Evolutionary conservation across 768 basidiomycete genomes (phyloP), one percentile per base, ranked within the genome.

Genomic region (Mycena pura): DNA sequence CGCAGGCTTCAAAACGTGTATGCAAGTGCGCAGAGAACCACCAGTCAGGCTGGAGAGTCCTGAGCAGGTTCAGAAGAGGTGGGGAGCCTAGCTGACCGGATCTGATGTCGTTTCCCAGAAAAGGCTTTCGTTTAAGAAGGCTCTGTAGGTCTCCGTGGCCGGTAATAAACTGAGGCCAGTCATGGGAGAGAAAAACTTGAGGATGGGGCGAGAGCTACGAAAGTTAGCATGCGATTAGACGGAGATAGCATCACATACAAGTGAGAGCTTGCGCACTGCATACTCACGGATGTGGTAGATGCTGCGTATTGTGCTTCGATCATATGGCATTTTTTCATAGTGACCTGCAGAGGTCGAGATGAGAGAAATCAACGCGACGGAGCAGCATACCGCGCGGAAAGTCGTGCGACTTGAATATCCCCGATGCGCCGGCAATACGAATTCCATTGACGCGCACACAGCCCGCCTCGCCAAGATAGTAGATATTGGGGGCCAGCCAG

Each of bases 401-500:
- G 72, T 97, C 89, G 45, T 88, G 81, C 0, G 72, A 71, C 67
- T 96, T 96, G 81, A 89, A 99, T 52, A 99, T 99, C 15, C 97
- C 96, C 9, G 95, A 96, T 7, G 91, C 88, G 6, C 97, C 97
- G n/a, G 91, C 88, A 40, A 99, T 93, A 8, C 93, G 84, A 24
- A 98, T 60, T 0, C 95, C 96, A 68, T 96, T 91, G 34, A 96
- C 87, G 40, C 89, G 85, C 1, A 99, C 83, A 52, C 92, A 92
- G 0, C 96, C 96, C 3, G 95, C 94, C 69, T 90, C 86, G 0
- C 97, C 97, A 4, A 99, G 85, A 73, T 92, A 99, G 76, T 97
- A 99, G 53, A 99, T 96, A 71, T 97, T 96, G 2, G 92, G 93
- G 0, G 96, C 97, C 11, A 99, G 75, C 96, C 96, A 99, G 10